These are phyloP conservation scores for Pleurotus salmoneostramineus DNA, from an alignment of 768 basidiomycete genomes.

Conservation along the genomic window DNA sequence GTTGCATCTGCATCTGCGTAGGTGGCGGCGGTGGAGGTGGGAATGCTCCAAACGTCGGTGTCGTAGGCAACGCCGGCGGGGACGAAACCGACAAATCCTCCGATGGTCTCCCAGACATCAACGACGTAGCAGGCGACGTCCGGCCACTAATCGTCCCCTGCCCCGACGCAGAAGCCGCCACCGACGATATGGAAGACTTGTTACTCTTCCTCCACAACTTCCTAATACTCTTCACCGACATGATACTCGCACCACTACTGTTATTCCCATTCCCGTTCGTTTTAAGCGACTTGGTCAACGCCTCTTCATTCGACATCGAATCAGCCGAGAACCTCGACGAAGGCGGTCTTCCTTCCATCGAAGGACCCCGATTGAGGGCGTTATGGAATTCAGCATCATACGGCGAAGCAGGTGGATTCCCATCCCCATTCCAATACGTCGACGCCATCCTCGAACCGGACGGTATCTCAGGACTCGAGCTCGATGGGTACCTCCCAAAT, in stretches of 20 bases:
- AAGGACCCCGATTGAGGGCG: background rate
- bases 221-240: conserved; percentile 71
- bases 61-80: conserved; percentile 9
- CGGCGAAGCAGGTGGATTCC: background rate
- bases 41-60: conserved; percentile 24
- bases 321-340: conserved; percentile 78
- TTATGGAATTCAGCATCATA: background rate
- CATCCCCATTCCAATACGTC: conserved; percentile 40
- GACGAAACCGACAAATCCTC: background rate
- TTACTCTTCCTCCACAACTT: conserved; percentile 78
- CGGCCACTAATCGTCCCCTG: conserved; percentile 46
- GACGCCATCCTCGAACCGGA: conserved; percentile 21
- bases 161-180: conserved; percentile 20
- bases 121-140: conserved; percentile 2
- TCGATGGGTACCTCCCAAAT: conserved; percentile 68
- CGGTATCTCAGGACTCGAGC: conserved; percentile 30
- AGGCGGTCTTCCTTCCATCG: conserved; percentile 10
- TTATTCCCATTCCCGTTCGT: conserved; percentile 30
- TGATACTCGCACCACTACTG: conserved; percentile 35
- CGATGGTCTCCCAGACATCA: background rate
- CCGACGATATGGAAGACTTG: conserved; percentile 36
- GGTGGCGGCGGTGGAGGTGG: conserved; percentile 31
- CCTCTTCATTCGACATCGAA: conserved; percentile 45
- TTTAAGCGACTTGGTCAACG: conserved; percentile 23
- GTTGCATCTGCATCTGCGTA: conserved; percentile 26